phyloP scores from a whole-genome alignment of 495 filamentous ascomycete species.

The Neurospora pannonica region DNA sequence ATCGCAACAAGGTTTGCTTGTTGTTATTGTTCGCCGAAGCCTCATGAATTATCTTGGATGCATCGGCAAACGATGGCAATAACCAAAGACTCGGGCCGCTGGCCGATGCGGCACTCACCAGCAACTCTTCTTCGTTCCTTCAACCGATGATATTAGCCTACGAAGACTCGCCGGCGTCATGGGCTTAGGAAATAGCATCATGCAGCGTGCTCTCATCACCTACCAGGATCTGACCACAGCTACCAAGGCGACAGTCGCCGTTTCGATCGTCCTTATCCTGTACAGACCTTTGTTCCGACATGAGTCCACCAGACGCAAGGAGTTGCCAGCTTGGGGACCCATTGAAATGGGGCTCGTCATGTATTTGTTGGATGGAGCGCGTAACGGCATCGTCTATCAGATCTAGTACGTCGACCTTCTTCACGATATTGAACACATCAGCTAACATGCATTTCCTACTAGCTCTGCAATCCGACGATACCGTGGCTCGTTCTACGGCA shows the following conservation, averaged over 20 bases:
- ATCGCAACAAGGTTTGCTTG: neutral
- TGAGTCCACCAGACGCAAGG: neutral
- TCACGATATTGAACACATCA: neutral
- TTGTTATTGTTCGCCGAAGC: neutral
- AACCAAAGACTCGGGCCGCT: neutral
- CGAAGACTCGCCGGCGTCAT: neutral
- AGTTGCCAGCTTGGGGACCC: neutral
- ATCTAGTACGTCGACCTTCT: neutral
- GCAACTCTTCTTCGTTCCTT: neutral
- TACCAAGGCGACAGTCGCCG: neutral
- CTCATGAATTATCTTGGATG: neutral
- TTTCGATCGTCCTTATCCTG: neutral
- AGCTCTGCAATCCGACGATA: neutral
- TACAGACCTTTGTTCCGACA: neutral
- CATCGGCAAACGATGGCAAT: neutral
- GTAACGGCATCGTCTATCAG: neutral
- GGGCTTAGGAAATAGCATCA: neutral
- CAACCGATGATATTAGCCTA: neutral
- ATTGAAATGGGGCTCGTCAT: neutral
- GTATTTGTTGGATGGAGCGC: neutral
- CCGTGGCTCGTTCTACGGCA: constrained; percentile 1
- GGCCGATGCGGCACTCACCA: neutral
- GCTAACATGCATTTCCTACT: neutral
- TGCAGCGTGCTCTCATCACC: neutral
- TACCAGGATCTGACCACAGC: neutral